These are phyloP conservation scores for Penicillium sp. DNA, from an alignment of 2,329 filamentous ascomycete species.

Conservation along the genomic window DNA sequence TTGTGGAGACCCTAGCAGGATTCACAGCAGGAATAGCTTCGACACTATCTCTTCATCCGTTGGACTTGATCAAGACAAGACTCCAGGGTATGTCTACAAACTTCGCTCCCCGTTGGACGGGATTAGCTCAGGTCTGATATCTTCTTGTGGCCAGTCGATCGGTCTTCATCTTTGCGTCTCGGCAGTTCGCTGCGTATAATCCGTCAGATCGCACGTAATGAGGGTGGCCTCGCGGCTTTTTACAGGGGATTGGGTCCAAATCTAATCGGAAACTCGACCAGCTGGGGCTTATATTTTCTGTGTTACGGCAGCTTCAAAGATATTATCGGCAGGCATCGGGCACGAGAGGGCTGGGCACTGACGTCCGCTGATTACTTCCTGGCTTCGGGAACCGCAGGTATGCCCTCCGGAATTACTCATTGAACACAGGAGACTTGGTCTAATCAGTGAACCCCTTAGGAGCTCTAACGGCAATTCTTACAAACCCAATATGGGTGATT, in stretches of 20 bases:
- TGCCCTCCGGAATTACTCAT: constrained; percentile 7
- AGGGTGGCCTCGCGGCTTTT: constrained; percentile 68
- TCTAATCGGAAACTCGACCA: constrained; percentile 83
- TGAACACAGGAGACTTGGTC: too few species aligned
- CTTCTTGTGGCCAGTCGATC: constrained; percentile 51
- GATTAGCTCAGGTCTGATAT: constrained; percentile 20
- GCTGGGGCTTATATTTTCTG: constrained; percentile 93
- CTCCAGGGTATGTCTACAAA: constrained; percentile 70
- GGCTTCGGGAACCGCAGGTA: constrained; percentile 68
- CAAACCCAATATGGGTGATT: constrained; percentile 97
- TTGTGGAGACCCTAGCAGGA: constrained; percentile 86
- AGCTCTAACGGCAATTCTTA: constrained; percentile 76
- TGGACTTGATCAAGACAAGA: constrained; percentile 95
- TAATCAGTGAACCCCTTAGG: constrained; percentile 51
- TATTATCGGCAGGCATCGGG: constrained; percentile 49
- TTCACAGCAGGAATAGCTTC: constrained; percentile 86
- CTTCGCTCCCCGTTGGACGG: not conserved
- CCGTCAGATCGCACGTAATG: constrained; percentile 56
- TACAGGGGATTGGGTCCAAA: constrained; percentile 93
- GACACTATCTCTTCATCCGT: constrained; percentile 84
- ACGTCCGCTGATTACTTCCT: constrained; percentile 76
- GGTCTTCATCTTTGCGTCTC: constrained; percentile 48
- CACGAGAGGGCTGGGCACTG: constrained; percentile 45
- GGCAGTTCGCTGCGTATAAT: constrained; percentile 60
- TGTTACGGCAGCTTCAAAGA: constrained; percentile 67